These are phyloP conservation scores for Coniosporium apollinis DNA, from an alignment of 495 filamentous ascomycete genomes.

Conservation along the genomic window DNA sequence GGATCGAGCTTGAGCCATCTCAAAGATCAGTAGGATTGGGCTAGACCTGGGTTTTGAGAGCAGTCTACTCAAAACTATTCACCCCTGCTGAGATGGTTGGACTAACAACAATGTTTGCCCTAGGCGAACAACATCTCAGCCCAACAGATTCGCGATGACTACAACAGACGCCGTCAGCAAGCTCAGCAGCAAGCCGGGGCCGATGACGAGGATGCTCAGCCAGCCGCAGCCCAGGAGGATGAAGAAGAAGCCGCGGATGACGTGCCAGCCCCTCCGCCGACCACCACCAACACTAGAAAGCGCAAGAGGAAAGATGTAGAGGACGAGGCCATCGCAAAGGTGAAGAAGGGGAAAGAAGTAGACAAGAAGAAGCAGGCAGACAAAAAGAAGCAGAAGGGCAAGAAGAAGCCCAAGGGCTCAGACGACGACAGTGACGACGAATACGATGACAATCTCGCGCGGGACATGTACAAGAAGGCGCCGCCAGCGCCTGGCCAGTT, in stretches of 20 bases:
- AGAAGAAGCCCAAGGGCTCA: conserved; percentile 16
- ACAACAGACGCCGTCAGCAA: conserved; percentile 20
- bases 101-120: no score
- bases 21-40: no score
- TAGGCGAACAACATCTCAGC: conserved; percentile 86
- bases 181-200: conserved; percentile 10
- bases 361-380: conserved; percentile 33
- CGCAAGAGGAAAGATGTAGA: conserved; percentile 41
- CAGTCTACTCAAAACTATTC: no score
- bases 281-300: conserved; percentile 45
- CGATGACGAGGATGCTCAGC: conserved; percentile 15
- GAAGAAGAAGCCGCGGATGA: conserved; percentile 28
- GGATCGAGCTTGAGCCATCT: background rate
- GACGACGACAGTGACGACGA: conserved; percentile 32
- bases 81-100: background rate
- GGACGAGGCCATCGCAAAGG: conserved; percentile 48
- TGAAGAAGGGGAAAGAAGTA: conserved; percentile 58
- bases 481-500: conserved; percentile 69
- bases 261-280: no score
- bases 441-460: conserved; percentile 28
- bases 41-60: no score
- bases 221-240: conserved; percentile 28
- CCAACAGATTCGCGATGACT: conserved; percentile 52
- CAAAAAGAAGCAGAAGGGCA: conserved; percentile 33
- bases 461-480: conserved; percentile 41